phyloP scores from a whole-genome alignment of 2,329 filamentous ascomycete genomes.

The Phyllosticta ampelicida region DNA sequence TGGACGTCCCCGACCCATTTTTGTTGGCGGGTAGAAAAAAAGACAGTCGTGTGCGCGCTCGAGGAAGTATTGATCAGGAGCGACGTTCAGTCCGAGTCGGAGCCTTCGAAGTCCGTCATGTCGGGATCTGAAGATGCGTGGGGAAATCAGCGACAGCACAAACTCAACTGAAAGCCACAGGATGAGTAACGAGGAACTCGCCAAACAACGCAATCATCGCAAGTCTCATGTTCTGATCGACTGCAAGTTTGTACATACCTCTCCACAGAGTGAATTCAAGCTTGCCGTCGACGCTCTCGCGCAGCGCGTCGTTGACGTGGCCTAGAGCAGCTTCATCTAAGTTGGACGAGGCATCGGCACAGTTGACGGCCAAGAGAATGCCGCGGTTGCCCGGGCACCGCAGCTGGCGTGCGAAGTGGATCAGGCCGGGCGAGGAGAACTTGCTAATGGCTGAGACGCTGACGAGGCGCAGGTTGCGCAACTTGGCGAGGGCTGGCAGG shows the following conservation, averaged over 20 bases:
- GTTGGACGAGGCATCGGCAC: conserved; percentile 33
- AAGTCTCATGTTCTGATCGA: background rate
- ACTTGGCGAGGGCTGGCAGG: conserved; percentile 33
- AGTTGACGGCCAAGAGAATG: conserved; percentile 33
- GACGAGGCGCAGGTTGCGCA: conserved; percentile 42
- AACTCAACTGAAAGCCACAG: background rate
- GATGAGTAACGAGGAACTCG: no score
- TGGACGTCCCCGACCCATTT: no score
- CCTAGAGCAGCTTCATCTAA: conserved; percentile 31
- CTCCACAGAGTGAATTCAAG: conserved; percentile 34
- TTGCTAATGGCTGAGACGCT: conserved; percentile 44
- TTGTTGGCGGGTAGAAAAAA: no score
- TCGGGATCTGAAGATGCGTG: conserved; percentile 31
- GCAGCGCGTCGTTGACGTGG: conserved; percentile 27
- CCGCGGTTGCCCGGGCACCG: conserved; percentile 32
- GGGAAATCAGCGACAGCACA: background rate
- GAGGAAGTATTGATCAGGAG: background rate
- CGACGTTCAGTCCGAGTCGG: conserved; percentile 31
- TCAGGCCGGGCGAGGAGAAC: conserved; percentile 44
- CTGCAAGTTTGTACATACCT: conserved; percentile 23
- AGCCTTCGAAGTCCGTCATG: conserved; percentile 32
- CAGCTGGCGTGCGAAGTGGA: conserved; percentile 33
- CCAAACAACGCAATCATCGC: background rate
- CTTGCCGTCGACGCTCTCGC: conserved; percentile 30
- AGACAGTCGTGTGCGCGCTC: background rate